Conservation (phyloP, 345 rosid species). For the Angophora floribunda region DNA sequence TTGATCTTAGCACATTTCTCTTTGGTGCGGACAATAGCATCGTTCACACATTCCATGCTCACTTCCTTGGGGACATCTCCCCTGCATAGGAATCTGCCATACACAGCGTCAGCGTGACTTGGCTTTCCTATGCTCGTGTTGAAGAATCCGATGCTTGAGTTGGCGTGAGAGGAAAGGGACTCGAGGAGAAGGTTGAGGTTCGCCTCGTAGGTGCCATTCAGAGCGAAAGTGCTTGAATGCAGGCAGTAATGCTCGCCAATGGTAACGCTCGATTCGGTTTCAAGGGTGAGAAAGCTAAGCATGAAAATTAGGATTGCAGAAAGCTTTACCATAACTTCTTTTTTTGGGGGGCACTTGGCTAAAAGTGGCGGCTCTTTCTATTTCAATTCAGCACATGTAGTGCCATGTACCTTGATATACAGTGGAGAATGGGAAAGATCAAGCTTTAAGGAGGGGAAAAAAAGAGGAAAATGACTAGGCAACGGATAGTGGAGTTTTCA, state of each 20-base stretch:
- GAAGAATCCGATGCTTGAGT: background rate
- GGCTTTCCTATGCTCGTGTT: background rate
- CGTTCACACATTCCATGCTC: background rate
- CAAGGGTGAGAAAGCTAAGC: background rate
- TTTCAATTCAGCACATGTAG: background rate
- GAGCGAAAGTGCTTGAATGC: background rate
- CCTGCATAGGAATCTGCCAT: background rate
- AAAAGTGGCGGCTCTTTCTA: background rate
- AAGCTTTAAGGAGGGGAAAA: background rate
- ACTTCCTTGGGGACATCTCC: background rate
- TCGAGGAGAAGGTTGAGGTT: background rate
- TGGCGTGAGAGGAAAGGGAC: background rate
- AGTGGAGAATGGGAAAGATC: background rate
- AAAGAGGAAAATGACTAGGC: background rate
- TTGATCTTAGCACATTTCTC: conserved; percentile 15
- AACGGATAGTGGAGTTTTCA: no score
- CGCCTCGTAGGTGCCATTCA: background rate
- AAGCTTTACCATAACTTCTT: background rate
- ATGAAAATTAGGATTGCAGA: background rate
- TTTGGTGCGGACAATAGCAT: background rate
- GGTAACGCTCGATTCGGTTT: background rate
- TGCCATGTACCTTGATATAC: background rate
- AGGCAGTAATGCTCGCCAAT: background rate
- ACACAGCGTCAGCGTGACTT: background rate
- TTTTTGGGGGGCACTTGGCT: background rate